phyloP scores from a whole-genome alignment of 2,329 filamentous ascomycete genomes.

The Alternaria dauci region DNA sequence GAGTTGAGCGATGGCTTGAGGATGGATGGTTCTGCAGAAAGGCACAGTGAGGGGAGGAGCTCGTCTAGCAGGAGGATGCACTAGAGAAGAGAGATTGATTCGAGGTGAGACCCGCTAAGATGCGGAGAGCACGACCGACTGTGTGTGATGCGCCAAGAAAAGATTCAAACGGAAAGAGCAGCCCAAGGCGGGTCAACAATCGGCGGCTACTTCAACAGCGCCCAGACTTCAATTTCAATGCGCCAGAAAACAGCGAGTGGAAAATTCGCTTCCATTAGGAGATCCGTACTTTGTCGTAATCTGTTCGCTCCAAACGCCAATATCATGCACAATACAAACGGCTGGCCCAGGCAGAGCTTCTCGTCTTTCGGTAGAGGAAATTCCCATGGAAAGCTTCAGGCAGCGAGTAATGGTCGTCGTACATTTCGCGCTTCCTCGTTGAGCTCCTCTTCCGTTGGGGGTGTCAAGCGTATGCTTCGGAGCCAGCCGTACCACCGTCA shows the following conservation, averaged over 20 bases:
- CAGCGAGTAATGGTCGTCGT: slow-evolving; percentile 1
- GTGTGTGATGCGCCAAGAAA: not conserved
- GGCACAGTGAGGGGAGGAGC: not conserved
- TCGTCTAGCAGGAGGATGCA: not conserved
- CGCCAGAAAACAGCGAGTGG: not conserved
- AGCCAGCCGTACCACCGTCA: slow-evolving; percentile 12
- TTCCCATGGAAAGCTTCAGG: not conserved
- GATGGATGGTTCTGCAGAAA: not conserved
- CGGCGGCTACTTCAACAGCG: not conserved
- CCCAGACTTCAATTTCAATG: not conserved
- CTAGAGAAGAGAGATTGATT: not conserved
- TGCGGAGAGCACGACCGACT: not conserved
- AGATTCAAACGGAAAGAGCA: not conserved
- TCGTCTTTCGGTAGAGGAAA: not conserved
- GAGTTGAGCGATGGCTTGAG: not conserved
- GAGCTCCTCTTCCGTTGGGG: not conserved
- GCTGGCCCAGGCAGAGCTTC: not conserved
- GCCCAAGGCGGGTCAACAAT: not conserved
- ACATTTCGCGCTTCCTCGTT: slow-evolving; percentile 2
- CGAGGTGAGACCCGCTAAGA: not conserved
- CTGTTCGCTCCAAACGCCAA: slow-evolving; percentile 1
- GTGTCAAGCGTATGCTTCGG: slow-evolving; percentile 1
- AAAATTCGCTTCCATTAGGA: not conserved
- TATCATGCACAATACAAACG: not conserved
- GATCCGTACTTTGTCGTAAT: not conserved